Percentiles rank a stretch among this genome's conserved stretches.
phyloP scores from a whole-genome alignment of 2,329 filamentous ascomycete genomes.

The Penicillium concentricum region DNA sequence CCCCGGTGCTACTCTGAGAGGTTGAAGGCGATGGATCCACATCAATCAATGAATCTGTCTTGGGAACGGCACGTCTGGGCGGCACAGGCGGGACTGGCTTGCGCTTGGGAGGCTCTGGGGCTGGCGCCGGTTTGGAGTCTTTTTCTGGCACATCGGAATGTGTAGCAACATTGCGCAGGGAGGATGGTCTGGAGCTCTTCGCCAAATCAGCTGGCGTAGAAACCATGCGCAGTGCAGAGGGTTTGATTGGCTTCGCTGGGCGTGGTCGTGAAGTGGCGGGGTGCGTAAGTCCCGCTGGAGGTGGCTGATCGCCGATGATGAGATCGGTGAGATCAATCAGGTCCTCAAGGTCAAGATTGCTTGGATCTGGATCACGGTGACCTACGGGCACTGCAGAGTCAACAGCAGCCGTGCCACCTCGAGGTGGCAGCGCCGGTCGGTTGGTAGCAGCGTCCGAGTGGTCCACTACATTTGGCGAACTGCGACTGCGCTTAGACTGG shows the following conservation, averaged over 20 bases:
- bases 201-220: constrained; percentile 24
- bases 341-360: constrained; percentile 31
- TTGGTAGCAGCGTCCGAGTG: constrained; percentile 28
- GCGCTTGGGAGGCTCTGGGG: constrained; percentile 29
- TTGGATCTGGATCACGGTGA: constrained; percentile 18
- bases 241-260: constrained; percentile 48
- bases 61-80: constrained; percentile 30
- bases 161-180: constrained; percentile 1
- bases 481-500: constrained; percentile 22
- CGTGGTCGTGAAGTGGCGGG: constrained; percentile 26
- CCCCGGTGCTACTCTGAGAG: constrained; percentile 28
- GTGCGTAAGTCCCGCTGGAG: constrained; percentile 14
- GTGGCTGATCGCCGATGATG: constrained; percentile 20
- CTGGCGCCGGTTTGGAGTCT: background rate
- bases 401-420: constrained; percentile 24
- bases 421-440: constrained; percentile 42
- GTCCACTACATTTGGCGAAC: constrained; percentile 27
- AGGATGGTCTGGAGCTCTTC: background rate
- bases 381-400: constrained; percentile 18
- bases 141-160: background rate
- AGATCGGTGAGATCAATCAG: constrained; percentile 43
- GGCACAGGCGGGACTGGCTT: constrained; percentile 41
- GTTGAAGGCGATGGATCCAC: constrained; percentile 20
- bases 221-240: constrained; percentile 40
- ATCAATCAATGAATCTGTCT: constrained; percentile 19